Evolutionary conservation across 148 eudicot species (phyloP).

Genomic region (Pouteria glomerata): DNA sequence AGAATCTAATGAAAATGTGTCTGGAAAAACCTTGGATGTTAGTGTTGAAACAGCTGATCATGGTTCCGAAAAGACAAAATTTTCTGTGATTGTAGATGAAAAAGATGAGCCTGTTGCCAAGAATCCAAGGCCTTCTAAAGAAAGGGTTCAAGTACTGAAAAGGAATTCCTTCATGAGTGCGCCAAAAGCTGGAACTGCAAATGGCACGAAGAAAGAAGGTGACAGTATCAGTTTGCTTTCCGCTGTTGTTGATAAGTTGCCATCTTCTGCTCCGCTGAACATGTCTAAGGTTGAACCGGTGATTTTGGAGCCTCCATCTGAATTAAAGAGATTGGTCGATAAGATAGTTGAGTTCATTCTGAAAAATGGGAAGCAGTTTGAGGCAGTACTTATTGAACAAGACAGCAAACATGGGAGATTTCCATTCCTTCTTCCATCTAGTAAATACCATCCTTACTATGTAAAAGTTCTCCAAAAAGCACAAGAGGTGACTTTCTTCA

Average conservation of each 20-base stretch:
- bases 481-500: slow-evolving; percentile 55
- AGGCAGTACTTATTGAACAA: slow-evolving; percentile 80
- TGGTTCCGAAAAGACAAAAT: slow-evolving; percentile 19
- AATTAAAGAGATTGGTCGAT: slow-evolving; percentile 61
- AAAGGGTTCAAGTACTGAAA: slow-evolving; percentile 32
- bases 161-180: slow-evolving; percentile 29
- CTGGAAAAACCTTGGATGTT: slow-evolving; percentile 28
- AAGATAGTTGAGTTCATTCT: slow-evolving; percentile 76
- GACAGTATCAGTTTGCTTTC: slow-evolving; percentile 23
- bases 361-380: slow-evolving; percentile 88
- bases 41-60: slow-evolving; percentile 21
- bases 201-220: slow-evolving; percentile 31
- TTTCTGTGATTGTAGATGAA: slow-evolving; percentile 12
- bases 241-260: slow-evolving; percentile 26
- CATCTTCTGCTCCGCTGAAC: slow-evolving; percentile 22
- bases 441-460: slow-evolving; percentile 69
- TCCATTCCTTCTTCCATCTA: slow-evolving; percentile 76
- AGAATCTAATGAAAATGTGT: slow-evolving; percentile 23
- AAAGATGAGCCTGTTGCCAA: slow-evolving; percentile 36
- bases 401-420: slow-evolving; percentile 70
- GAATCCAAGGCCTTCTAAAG: slow-evolving; percentile 35
- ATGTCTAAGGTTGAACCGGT: slow-evolving; percentile 36
- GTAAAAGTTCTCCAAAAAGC: slow-evolving; percentile 57
- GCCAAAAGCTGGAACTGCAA: slow-evolving; percentile 38
- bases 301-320: slow-evolving; percentile 76